Percentiles rank a stretch among this genome's conserved stretches.
Evolutionary conservation across 2,329 filamentous ascomycete species (phyloP).

Genomic region (Monilinia aucupariae): DNA sequence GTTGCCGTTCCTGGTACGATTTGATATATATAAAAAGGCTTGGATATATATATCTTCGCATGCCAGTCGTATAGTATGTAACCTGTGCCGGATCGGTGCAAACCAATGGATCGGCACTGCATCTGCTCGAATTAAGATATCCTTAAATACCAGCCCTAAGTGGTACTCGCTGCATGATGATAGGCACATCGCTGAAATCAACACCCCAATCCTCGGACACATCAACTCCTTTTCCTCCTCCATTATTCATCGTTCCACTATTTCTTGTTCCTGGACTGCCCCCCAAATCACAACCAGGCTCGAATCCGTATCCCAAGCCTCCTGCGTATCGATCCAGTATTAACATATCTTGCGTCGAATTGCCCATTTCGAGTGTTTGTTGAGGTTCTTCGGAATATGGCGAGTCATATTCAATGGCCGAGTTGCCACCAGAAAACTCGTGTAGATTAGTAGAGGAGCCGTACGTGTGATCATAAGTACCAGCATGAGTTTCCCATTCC

Average conservation of each 20-base stretch:
- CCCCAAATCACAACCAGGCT: constrained; percentile 21
- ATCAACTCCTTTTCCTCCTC: constrained; percentile 18
- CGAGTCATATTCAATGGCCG: constrained; percentile 19
- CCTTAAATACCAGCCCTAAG: constrained; percentile 1
- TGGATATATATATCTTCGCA: neutral
- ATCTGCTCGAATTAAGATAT: neutral
- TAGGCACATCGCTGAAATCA: constrained; percentile 28
- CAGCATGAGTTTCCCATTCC: constrained; percentile 15
- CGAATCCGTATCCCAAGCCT: constrained; percentile 25
- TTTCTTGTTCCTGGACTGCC: constrained; percentile 23
- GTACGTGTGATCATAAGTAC: constrained; percentile 27
- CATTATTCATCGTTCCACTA: constrained; percentile 13
- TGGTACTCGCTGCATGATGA: constrained; percentile 23
- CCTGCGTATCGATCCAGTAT: constrained; percentile 28
- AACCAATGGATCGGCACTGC: neutral
- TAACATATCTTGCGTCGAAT: constrained; percentile 27
- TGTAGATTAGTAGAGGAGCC: constrained; percentile 17
- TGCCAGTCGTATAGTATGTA: neutral
- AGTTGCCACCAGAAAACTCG: neutral
- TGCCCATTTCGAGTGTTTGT: constrained; percentile 15
- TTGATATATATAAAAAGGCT: neutral
- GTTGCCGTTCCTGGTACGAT: constrained; percentile 3
- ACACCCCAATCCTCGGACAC: constrained; percentile 22
- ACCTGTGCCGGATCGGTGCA: neutral
- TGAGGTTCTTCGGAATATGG: constrained; percentile 16